phyloP scores from a whole-genome alignment of 1,139 yeast genomes.

The Blastobotrys illinoisensis region DNA sequence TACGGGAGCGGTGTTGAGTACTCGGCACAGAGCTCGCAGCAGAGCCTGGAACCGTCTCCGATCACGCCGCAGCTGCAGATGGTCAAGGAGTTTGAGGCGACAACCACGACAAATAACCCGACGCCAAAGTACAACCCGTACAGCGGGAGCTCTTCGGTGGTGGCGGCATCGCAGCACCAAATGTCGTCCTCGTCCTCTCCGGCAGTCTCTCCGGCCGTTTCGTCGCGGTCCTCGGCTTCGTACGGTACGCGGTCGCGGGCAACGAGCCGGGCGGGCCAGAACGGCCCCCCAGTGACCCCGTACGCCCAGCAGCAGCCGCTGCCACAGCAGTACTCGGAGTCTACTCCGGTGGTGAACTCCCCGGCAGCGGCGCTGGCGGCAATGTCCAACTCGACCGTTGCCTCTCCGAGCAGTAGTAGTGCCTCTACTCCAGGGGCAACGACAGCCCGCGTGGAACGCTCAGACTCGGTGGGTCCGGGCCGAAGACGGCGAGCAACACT shows the following conservation, averaged over 20 bases:
- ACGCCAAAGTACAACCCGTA: neutral
- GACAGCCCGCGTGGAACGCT: conserved; percentile 5
- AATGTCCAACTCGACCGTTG: neutral
- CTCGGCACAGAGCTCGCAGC: neutral
- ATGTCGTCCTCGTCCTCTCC: neutral
- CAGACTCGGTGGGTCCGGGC: conserved; percentile 3
- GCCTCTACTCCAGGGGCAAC: conserved; percentile 1
- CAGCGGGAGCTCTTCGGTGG: conserved; percentile 4
- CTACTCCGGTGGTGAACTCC: neutral
- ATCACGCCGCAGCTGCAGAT: conserved; percentile 18
- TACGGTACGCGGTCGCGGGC: conserved; percentile 17
- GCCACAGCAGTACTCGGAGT: conserved; percentile 3
- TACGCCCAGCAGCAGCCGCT: conserved; percentile 3
- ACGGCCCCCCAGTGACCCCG: conserved; percentile 14
- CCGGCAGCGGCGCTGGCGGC: conserved; percentile 2
- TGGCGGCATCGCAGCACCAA: neutral
- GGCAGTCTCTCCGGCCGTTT: conserved; percentile 9
- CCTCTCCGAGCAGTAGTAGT: neutral
- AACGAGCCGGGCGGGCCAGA: conserved; percentile 24
- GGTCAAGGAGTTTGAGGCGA: conserved; percentile 5
- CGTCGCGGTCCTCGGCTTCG: conserved; percentile 13
- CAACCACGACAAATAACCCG: neutral
- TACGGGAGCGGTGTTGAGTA: neutral
- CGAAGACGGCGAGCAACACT: conserved; percentile 24
- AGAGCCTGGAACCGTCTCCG: conserved; percentile 10